Evolutionary conservation across 768 basidiomycete genomes (phyloP).

Genomic region (Russula griseocarnosa): DNA sequence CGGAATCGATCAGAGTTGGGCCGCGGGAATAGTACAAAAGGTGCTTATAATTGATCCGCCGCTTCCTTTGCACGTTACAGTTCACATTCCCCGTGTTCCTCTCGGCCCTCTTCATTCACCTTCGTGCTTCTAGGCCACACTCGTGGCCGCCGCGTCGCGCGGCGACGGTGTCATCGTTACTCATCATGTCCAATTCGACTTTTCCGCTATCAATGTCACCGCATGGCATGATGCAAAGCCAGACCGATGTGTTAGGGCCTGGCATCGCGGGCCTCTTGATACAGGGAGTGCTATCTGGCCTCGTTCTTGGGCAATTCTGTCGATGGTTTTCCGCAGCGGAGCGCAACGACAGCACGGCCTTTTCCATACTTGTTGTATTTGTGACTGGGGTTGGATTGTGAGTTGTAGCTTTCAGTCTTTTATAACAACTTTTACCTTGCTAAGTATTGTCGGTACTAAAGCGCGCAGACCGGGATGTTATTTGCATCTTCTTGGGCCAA

Average conservation of each 20-base stretch:
- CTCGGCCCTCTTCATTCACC: not conserved
- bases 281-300: conserved; percentile 10
- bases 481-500: conserved; percentile 5
- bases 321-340: conserved; percentile 11
- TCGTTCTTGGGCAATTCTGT: conserved; percentile 14
- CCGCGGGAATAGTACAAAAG: not conserved
- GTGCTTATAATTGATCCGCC: not conserved
- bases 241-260: not conserved
- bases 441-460: not conserved
- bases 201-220: not conserved
- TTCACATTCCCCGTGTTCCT: not conserved
- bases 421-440: not conserved
- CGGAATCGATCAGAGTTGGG: not conserved
- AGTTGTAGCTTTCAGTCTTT: not conserved
- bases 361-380: conserved; percentile 1
- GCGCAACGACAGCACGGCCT: not conserved
- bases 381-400: conserved; percentile 18
- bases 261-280: conserved; percentile 8
- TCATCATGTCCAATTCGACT: conserved; percentile 4
- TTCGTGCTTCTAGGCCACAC: not conserved
- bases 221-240: not conserved
- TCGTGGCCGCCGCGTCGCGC: not conserved
- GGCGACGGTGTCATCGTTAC: not conserved
- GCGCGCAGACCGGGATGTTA: conserved; percentile 8
- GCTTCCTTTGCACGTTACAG: not conserved